Evolutionary conservation across 1,284 basidiomycete genomes (phyloP).

Genomic region (Pseudomicrostroma phylloplanum): DNA sequence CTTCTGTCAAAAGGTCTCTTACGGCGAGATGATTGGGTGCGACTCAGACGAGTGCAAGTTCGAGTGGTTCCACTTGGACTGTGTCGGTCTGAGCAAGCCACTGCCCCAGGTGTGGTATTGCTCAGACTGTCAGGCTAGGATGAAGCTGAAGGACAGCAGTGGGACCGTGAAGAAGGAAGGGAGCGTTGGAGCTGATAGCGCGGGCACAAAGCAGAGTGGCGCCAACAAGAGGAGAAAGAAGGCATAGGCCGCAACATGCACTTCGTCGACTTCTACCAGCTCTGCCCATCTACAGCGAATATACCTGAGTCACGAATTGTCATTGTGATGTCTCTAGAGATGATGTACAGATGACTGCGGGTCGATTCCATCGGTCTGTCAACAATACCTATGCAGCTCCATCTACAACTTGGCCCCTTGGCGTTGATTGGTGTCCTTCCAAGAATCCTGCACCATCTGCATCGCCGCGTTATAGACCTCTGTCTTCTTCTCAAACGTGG

Average conservation of each 20-base stretch:
- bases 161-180: conserved; percentile 13
- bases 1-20: conserved; percentile 47
- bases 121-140: conserved; percentile 19
- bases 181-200: neutral
- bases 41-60: conserved; percentile 36
- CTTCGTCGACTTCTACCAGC: too few relatives aligned
- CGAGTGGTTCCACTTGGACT: conserved; percentile 50
- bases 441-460: too few relatives aligned
- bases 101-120: conserved; percentile 48
- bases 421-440: too few relatives aligned
- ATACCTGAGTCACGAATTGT: too few relatives aligned
- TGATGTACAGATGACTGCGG: too few relatives aligned
- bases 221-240: conserved; percentile 8
- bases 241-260: neutral
- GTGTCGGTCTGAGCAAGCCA: conserved; percentile 47
- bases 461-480: neutral
- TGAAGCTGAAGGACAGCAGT: conserved; percentile 10
- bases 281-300: too few relatives aligned
- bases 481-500: neutral
- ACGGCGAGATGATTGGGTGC: conserved; percentile 40
- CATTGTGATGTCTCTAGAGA: too few relatives aligned
- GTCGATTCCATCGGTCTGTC: too few relatives aligned
- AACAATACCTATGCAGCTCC: too few relatives aligned
- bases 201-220: neutral
- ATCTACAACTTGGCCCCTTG: too few relatives aligned